Evolutionary conservation across 805 yeast species (phyloP).

Genomic region (Saccharomyces jurei): DNA sequence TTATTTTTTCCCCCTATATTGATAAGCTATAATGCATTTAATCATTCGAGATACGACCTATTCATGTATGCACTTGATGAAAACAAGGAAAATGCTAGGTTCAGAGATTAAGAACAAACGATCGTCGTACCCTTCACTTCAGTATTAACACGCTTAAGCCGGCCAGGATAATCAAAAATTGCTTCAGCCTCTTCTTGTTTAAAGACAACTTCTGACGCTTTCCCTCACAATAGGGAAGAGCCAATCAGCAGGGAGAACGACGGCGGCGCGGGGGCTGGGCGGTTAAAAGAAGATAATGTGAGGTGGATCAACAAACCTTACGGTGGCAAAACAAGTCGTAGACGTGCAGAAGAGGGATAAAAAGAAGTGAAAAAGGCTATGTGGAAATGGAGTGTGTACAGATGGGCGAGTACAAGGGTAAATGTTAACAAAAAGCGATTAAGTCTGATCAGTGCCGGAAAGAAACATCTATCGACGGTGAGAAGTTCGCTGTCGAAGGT

Average conservation of each 20-base stretch:
- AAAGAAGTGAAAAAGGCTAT: neutral
- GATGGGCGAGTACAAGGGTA: neutral
- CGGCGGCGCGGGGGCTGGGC: neutral
- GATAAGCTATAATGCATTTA: neutral
- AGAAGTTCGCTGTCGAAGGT: constrained; percentile 26
- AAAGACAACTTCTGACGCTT: neutral
- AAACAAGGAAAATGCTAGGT: neutral
- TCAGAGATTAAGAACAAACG: neutral
- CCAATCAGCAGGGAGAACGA: neutral
- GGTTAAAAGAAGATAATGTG: neutral
- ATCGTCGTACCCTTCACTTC: neutral
- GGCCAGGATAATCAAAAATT: neutral
- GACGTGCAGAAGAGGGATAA: neutral
- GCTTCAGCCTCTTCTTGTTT: neutral
- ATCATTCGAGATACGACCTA: neutral
- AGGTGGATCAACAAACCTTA: neutral
- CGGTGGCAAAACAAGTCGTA: neutral
- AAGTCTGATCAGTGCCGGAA: neutral
- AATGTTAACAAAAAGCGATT: neutral
- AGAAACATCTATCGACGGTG: neutral
- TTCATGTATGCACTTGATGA: neutral
- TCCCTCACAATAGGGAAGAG: neutral
- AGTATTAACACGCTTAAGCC: neutral
- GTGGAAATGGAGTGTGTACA: neutral
- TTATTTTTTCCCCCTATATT: neutral